Evolutionary conservation across 768 basidiomycete genomes (phyloP).

Genomic region (Rhodotorula taiwanensis): DNA sequence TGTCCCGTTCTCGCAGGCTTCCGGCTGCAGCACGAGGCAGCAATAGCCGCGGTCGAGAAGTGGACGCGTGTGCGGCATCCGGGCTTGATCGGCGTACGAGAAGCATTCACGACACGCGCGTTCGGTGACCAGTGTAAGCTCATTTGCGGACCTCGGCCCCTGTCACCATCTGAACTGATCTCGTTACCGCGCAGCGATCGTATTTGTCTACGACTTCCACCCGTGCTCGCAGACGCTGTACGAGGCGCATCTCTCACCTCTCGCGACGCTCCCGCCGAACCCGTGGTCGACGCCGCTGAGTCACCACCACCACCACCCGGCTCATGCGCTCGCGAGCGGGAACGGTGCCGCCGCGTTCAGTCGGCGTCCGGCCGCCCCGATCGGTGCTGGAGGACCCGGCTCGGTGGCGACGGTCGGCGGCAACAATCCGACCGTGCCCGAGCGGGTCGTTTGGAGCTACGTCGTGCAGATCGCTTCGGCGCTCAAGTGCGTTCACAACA

Average conservation of each 20-base stretch:
- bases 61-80: slow-evolving; percentile 85
- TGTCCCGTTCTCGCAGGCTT: slow-evolving; percentile 56
- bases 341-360: slow-evolving; percentile 15
- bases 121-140: slow-evolving; percentile 84
- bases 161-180: not conserved
- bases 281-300: slow-evolving; percentile 46
- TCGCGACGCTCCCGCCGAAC: slow-evolving; percentile 35
- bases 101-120: slow-evolving; percentile 89
- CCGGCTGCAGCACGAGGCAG: slow-evolving; percentile 69
- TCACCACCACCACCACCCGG: slow-evolving; percentile 57
- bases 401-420: slow-evolving; percentile 37
- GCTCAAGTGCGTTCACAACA: slow-evolving; percentile 75
- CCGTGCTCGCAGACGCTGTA: slow-evolving; percentile 70
- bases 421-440: slow-evolving; percentile 57
- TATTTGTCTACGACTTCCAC: slow-evolving; percentile 85
- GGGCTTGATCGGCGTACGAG: slow-evolving; percentile 69
- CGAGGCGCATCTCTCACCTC: slow-evolving; percentile 62
- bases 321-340: not conserved
- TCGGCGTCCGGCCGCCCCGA: slow-evolving; percentile 58
- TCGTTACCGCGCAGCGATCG: slow-evolving; percentile 57
- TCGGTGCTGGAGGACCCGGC: slow-evolving; percentile 41
- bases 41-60: slow-evolving; percentile 71
- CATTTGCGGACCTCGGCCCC: too few relatives aligned
- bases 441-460: slow-evolving; percentile 84
- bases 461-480: slow-evolving; percentile 63